phyloP scores from a whole-genome alignment of 352 stramenopile species.

The Pythium utonaiense region DNA sequence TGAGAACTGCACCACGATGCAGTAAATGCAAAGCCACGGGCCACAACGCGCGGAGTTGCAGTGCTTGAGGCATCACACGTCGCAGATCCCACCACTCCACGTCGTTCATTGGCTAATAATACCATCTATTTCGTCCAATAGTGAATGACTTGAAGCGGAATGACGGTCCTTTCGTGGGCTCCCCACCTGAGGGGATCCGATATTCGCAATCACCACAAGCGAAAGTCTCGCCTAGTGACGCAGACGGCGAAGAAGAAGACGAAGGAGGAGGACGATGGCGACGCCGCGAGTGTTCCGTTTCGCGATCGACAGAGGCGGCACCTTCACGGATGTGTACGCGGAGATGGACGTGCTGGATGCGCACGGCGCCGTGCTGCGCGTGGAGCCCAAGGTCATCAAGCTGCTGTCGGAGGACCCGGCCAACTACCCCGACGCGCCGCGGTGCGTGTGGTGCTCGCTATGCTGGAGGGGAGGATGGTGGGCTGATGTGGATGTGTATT shows the following conservation, averaged over 20 bases:
- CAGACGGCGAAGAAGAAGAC: neutral
- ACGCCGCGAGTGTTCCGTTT: constrained; percentile 87
- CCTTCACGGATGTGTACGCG: constrained; percentile 98
- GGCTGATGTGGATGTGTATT: neutral
- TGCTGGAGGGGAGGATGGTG: constrained; percentile 1
- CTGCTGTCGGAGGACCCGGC: constrained; percentile 96
- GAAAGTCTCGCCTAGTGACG: too few species aligned
- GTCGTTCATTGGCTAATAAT: constrained; percentile 14
- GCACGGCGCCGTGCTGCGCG: constrained; percentile 36
- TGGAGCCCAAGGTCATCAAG: constrained; percentile 91
- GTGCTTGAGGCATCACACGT: neutral
- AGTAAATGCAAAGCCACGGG: constrained; percentile 41
- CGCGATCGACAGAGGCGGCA: constrained; percentile 96
- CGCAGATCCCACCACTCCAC: neutral
- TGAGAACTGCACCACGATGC: constrained; percentile 27
- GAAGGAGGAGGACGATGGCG: neutral
- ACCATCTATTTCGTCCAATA: constrained; percentile 19
- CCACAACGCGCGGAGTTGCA: constrained; percentile 54
- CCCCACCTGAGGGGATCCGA: neutral
- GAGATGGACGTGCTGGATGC: constrained; percentile 85
- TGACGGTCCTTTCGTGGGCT: constrained; percentile 2
- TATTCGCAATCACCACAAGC: constrained; percentile 25
- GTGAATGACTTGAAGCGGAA: constrained; percentile 21
- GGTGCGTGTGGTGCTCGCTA: too few species aligned
- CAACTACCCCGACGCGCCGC: constrained; percentile 97